Evolutionary conservation across 2,329 filamentous ascomycete species (phyloP), one percentile per base, ranked within the genome.

Genomic region (Nemania abortiva): DNA sequence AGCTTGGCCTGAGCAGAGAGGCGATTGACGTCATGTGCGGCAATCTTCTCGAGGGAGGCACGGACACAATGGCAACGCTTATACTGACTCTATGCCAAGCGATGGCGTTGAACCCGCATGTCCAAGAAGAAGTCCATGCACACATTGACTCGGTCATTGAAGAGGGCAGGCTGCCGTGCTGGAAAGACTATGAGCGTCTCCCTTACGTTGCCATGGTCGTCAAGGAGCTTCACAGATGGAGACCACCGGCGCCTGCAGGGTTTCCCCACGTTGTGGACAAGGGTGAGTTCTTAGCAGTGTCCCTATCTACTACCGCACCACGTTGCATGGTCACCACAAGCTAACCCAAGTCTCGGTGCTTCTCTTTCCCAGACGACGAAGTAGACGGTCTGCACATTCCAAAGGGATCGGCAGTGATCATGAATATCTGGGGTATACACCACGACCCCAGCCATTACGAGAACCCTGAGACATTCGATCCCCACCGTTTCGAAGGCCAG

Each of bases 221-320:
- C 65, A 84, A 85, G 56, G 84, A 85, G 70, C 73, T 73, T 4
- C 72, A 82, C 45, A 77, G 84, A 0, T 84, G 83, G 81, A 78
- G 82, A 29, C 81, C 83, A 0, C 75, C 79, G 2, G 71, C 74
- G 0, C 79, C 78, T 0, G 55, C 79, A 1, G 75, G 76, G 0
- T 77, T 86, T 2, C 76, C 80, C 1, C 80, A 83, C 63, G 31
- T 34, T 34, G 31, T 34, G 9, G 31, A 34, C 31, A 4, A 34
- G 31, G 31, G 31, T 34, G 9, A 34, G 31, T 34, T 34, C 31
- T 34, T 34, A 34, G 31, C 31, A 34, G 31, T 34, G 5, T 34
- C 31, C n/a, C n/a, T n/a, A n/a, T 34, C 31, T 34, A 34, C 31
- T 34, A 34, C 31, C 31, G 31, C 9, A 34, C 31, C 31, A 34